These are phyloP conservation scores for Silybum marianum DNA, from an alignment of 129 eudicot species.

Conservation along the genomic window DNA sequence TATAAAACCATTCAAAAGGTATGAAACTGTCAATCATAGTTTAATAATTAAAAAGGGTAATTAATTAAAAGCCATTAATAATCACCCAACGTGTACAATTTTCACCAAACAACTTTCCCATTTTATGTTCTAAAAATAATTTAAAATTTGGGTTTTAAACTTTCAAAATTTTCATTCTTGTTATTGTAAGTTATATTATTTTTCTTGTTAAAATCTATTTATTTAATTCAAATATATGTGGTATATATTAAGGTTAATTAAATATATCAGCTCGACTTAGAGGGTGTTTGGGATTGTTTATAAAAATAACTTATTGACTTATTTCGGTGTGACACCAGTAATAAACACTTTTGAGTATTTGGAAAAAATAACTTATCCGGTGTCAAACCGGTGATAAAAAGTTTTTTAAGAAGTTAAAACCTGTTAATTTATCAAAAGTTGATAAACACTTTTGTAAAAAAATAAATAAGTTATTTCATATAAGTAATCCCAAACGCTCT, in stretches of 20 bases:
- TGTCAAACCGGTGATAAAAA: too few relatives aligned
- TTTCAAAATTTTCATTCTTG: background rate
- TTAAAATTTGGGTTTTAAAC: background rate
- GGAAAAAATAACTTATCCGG: too few relatives aligned
- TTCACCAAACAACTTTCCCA: background rate
- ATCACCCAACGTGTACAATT: background rate
- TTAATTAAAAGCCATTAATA: background rate
- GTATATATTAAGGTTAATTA: background rate
- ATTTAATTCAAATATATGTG: background rate
- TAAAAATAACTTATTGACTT: too few relatives aligned
- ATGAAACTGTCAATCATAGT: background rate
- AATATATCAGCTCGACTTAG: background rate
- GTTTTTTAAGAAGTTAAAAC: too few relatives aligned
- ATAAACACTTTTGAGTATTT: too few relatives aligned
- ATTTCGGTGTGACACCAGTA: too few relatives aligned
- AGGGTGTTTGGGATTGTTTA: too few relatives aligned
- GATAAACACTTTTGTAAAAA: too few relatives aligned
- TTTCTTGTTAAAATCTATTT: too few relatives aligned
- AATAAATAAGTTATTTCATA: too few relatives aligned
- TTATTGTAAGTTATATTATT: background rate
- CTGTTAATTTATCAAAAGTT: too few relatives aligned
- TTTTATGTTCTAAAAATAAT: background rate
- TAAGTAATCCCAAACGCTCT: too few relatives aligned
- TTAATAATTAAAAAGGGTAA: background rate
- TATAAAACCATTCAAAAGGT: background rate